phyloP scores from a whole-genome alignment of 2,329 filamentous ascomycete genomes.

The Alternaria brassicicola region DNA sequence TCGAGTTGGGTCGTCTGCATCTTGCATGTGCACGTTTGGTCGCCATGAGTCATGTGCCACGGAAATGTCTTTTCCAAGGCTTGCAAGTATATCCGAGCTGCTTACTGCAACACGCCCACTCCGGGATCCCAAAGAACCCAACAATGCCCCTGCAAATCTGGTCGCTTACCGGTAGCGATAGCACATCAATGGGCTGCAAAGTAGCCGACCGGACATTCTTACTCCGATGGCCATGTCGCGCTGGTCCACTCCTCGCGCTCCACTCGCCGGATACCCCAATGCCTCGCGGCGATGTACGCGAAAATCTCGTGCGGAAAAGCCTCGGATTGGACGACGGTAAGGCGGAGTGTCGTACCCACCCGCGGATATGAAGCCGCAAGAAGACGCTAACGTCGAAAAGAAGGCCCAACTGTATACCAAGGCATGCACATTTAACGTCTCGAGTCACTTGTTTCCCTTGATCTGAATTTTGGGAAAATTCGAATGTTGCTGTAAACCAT shows the following conservation, averaged over 20 bases:
- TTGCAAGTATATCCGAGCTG: not conserved
- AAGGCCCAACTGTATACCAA: conserved; percentile 19
- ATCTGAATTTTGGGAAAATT: not conserved
- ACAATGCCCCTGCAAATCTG: too few species aligned
- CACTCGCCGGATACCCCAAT: conserved; percentile 30
- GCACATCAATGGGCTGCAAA: not conserved
- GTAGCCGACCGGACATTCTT: conserved; percentile 5
- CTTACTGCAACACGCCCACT: not conserved
- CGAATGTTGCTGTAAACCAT: not conserved
- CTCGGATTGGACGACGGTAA: conserved; percentile 25
- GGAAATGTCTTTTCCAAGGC: not conserved
- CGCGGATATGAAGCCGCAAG: conserved; percentile 19
- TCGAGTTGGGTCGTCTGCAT: not conserved
- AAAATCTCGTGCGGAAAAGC: conserved; percentile 43
- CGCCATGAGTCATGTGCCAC: conserved; percentile 12
- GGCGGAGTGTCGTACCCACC: not conserved
- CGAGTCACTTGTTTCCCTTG: conserved; percentile 10
- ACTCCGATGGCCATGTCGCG: conserved; percentile 20
- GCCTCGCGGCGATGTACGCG: conserved; percentile 11
- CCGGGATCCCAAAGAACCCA: not conserved
- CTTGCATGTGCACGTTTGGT: conserved; percentile 14
- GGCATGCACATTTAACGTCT: conserved; percentile 13
- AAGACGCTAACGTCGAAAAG: conserved; percentile 16
- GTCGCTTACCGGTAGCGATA: too few species aligned
- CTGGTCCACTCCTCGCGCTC: conserved; percentile 8